phyloP scores from a whole-genome alignment of 1,284 basidiomycete genomes.

The Papiliotrema fonsecae region DNA sequence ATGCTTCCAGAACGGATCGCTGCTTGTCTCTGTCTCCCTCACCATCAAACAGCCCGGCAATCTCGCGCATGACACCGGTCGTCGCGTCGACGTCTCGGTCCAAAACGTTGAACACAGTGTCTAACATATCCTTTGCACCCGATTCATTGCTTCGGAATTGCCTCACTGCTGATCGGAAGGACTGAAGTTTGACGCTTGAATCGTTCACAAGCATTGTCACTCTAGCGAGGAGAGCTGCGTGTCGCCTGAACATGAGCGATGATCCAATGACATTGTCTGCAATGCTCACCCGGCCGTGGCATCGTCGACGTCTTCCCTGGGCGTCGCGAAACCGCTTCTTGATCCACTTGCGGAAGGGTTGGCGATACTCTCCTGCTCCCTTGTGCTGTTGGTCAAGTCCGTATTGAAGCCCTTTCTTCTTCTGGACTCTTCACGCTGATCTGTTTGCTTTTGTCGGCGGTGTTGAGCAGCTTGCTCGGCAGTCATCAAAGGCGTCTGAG shows the following conservation, averaged over 20 bases:
- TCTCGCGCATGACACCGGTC: conserved; percentile 66
- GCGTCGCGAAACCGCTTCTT: conserved; percentile 34
- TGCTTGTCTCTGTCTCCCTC: conserved; percentile 74
- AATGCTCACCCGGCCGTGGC: conserved; percentile 35
- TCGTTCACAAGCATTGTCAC: conserved; percentile 65
- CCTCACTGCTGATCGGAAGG: conserved; percentile 74
- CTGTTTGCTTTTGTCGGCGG: conserved; percentile 31
- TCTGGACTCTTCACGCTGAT: conserved; percentile 37
- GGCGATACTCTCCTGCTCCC: conserved; percentile 3
- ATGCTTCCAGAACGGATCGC: conserved; percentile 63
- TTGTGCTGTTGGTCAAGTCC: conserved; percentile 52
- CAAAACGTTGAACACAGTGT: conserved; percentile 78
- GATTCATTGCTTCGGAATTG: conserved; percentile 75
- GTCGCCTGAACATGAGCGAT: conserved; percentile 53
- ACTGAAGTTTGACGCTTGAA: conserved; percentile 65
- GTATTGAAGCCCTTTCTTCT: conserved; percentile 58
- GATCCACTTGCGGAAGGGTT: conserved; percentile 2
- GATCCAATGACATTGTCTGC: background rate
- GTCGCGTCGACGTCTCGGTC: conserved; percentile 73
- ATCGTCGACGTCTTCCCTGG: conserved; percentile 45
- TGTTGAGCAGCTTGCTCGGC: conserved; percentile 40
- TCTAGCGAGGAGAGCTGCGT: conserved; percentile 64
- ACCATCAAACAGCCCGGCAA: conserved; percentile 70
- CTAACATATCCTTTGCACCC: conserved; percentile 75
- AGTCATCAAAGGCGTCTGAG: conserved; percentile 31